phyloP scores from a whole-genome alignment of 2,329 filamentous ascomycete species.

The Penicillium sp. region DNA sequence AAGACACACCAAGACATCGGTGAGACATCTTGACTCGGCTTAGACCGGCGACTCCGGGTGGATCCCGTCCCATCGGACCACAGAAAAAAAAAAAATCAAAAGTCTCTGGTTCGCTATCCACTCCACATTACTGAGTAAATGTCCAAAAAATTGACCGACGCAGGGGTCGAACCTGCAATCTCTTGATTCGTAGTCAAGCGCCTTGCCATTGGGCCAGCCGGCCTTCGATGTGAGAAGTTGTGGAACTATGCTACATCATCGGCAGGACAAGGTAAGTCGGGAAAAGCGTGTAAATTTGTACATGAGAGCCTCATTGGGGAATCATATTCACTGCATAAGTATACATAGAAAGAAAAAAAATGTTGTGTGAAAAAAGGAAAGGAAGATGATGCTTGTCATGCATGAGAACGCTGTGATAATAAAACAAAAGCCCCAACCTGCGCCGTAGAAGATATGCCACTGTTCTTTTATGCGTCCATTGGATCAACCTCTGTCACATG shows the following conservation, averaged over 20 bases:
- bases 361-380: slow-evolving; percentile 1
- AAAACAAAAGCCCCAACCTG: background rate
- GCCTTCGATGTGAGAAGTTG: slow-evolving; percentile 7
- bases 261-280: background rate
- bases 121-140: background rate
- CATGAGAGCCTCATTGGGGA: background rate
- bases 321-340: background rate
- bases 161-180: slow-evolving; percentile 50
- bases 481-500: slow-evolving; percentile 5
- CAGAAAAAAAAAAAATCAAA: slow-evolving; percentile 5
- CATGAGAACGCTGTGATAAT: background rate
- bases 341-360: background rate
- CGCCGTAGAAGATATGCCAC: slow-evolving; percentile 6
- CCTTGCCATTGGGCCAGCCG: slow-evolving; percentile 51
- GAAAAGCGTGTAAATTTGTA: background rate
- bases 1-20: background rate
- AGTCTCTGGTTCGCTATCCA: background rate
- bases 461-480: background rate
- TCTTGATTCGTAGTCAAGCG: slow-evolving; percentile 55
- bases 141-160: slow-evolving; percentile 35
- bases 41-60: background rate
- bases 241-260: background rate
- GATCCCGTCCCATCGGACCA: slow-evolving; percentile 1
- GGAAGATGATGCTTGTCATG: slow-evolving; percentile 7
- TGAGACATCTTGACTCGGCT: slow-evolving; percentile 1